Base-by-base conservation (phyloP, 768 basidiomycete genomes). In the Tricholoma terreum region DNA sequence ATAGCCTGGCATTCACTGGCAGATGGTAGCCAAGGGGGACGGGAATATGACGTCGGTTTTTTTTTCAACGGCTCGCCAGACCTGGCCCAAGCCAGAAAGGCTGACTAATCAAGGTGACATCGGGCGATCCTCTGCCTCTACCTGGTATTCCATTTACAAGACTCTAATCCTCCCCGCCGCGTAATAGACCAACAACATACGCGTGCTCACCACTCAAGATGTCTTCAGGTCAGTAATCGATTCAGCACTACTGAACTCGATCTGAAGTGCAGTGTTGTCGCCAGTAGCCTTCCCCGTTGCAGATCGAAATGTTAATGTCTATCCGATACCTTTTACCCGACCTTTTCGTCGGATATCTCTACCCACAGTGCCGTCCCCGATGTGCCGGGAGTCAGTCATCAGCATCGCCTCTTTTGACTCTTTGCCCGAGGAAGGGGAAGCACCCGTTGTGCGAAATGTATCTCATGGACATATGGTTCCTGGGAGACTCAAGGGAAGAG, bases 331-430 rank as follows among this genome's bases (percentile, higher is more conserved):
- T 33, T 68, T 78, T 12, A 53, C 73, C 19, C 71, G 74, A 11
- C 71, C 73, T 1, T 86, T 86, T 64, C 77, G 85, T 54, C 76
- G 85, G 35, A 86, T 86, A 56, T 86, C 84, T 36, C 70, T 88
- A 52, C 78, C 84, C 54, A 75, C 81, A 36, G 68, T 80, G 55
- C 78, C 85, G 12, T 79, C 78, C 48, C 61, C 79, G 8, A 67
- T 79, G 10, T 76, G 87, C 59, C 74, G 89, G 35, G 80, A 85
- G 42, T 90, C 89, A 0, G 78, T 88, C 10, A 81, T 80, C 49
- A 91, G 89, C 68, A 76, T 90, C 15, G 78, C 84, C 4, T 91
- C 92, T 0, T 84, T 87, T 63, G 88, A 89, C 57, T 90, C 89
- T 0, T 73, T 87, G 8, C 77, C 81, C 3, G 89, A 89, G 65